Evolutionary conservation across 345 rosid species (phyloP), one percentile per base, ranked within the genome.

Genomic region (Noccaea caerulescens): DNA sequence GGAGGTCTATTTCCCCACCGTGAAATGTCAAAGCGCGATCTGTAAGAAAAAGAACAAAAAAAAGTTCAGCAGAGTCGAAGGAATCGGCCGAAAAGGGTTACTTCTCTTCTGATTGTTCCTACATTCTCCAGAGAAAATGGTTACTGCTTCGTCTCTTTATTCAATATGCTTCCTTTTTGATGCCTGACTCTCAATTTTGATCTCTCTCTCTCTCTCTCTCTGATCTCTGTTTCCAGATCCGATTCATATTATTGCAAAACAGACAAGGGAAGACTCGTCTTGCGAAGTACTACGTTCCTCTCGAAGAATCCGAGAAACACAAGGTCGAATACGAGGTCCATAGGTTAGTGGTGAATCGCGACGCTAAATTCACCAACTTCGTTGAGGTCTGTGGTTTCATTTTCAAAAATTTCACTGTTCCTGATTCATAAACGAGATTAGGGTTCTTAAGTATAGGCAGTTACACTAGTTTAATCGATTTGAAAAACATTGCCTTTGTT

Each of bases 201-300:
- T 63, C 55, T 16, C 8, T 30, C 45, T 45, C 67, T 10, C 10
- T 71, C 12, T 53, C 13, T 54, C 16, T 27, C 1, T 20, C 30
- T 34, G 13, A 23, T 3, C n/a, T 57, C 11, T n/a, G 16, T 51
- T 58, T 72, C 68, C 86, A 92, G 98, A 93, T 93, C 95, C 97
- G 98, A 23, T 91, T 93, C 87, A 91, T 93, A 61, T 85, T 93
- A 73, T 77, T 93, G 76, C 98, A 93, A 82, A 93, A 93, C 84
- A 85, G 98, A 83, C 96, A 93, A 79, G 98, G 98, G 8, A 93
- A 93, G 91, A 93, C 98, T 66, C 97, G 98, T 80, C 96, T 93
- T 7, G 98, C 98, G 67, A 93, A 93, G 63, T 93, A 93, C 82
- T 93, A 93, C 66, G 94, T 93, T 37, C 98, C 98, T 63, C 95